These are phyloP conservation scores for Ophiostoma himal-ulmi DNA, from an alignment of 2,329 filamentous ascomycete species.

Conservation along the genomic window DNA sequence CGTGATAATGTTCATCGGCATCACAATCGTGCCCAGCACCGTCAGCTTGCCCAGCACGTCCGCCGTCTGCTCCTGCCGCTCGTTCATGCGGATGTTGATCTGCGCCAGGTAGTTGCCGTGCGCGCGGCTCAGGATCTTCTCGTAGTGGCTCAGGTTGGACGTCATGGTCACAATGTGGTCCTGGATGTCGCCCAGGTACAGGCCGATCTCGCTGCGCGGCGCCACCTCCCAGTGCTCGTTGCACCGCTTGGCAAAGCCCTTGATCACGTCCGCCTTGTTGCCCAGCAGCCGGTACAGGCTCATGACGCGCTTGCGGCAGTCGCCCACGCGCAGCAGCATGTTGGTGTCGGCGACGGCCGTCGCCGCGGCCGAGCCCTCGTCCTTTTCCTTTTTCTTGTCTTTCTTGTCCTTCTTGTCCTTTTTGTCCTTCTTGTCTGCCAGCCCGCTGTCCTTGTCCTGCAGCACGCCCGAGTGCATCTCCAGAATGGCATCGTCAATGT, in stretches of 20 bases:
- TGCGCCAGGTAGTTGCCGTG: constrained; percentile 98
- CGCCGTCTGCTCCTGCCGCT: constrained; percentile 90
- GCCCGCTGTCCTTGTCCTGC: constrained; percentile 30
- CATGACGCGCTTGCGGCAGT: constrained; percentile 97
- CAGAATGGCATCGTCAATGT: constrained; percentile 89
- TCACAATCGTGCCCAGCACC: constrained; percentile 90
- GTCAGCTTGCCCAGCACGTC: constrained; percentile 93
- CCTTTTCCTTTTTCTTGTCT: not conserved
- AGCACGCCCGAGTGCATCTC: constrained; percentile 58
- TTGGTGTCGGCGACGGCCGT: constrained; percentile 33
- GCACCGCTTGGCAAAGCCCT: constrained; percentile 95
- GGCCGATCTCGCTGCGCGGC: constrained; percentile 88
- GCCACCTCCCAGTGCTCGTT: constrained; percentile 98
- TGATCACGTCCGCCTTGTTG: constrained; percentile 98
- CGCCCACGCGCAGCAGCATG: constrained; percentile 88
- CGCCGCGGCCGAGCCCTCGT: constrained; percentile 24
- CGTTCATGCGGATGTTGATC: constrained; percentile 98
- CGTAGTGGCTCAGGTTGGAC: constrained; percentile 88
- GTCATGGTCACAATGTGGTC: constrained; percentile 99
- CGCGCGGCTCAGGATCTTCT: constrained; percentile 85
- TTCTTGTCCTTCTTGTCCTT: constrained; percentile 30
- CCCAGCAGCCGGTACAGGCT: constrained; percentile 84
- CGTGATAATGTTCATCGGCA: constrained; percentile 98
- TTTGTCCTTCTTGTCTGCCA: constrained; percentile 25
- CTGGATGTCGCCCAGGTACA: constrained; percentile 96